phyloP scores from a whole-genome alignment of 345 rosid genomes.

The Cardiospermum halicacabum region DNA sequence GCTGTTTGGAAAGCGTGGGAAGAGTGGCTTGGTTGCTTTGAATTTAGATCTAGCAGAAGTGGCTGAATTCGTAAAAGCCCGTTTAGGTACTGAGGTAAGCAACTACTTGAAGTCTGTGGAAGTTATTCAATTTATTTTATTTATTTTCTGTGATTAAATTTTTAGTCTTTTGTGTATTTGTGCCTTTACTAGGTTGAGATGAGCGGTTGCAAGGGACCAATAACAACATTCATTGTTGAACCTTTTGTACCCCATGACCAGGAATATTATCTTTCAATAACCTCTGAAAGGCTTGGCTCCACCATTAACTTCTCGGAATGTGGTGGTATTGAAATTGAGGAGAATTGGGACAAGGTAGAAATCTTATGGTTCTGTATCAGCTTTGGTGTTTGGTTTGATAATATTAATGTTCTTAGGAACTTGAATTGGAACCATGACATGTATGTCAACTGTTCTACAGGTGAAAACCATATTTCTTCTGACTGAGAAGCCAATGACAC shows the following conservation, averaged over 20 bases:
- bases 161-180: constrained; percentile 8
- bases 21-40: constrained; percentile 90
- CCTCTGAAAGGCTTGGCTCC: constrained; percentile 90
- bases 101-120: neutral
- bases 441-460: constrained; percentile 32
- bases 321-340: constrained; percentile 98
- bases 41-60: constrained; percentile 97
- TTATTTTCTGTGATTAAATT: constrained; percentile 6
- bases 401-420: neutral
- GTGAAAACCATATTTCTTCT: constrained; percentile 81
- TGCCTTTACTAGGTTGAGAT: constrained; percentile 64
- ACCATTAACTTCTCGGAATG: constrained; percentile 91
- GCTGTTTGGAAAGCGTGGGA: constrained; percentile 95
- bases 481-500: constrained; percentile 61
- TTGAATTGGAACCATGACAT: constrained; percentile 1
- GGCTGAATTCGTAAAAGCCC: constrained; percentile 83
- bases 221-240: constrained; percentile 89
- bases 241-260: constrained; percentile 89
- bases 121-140: neutral
- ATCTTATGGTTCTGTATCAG: neutral
- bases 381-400: constrained; percentile 5
- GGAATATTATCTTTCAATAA: constrained; percentile 79
- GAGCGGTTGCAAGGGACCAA: constrained; percentile 89
- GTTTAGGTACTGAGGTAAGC: constrained; percentile 81
- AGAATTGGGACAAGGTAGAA: constrained; percentile 92